Evolutionary conservation across 176 grass and related monocot species (phyloP).

Genomic region (Microstegium vimineum): DNA sequence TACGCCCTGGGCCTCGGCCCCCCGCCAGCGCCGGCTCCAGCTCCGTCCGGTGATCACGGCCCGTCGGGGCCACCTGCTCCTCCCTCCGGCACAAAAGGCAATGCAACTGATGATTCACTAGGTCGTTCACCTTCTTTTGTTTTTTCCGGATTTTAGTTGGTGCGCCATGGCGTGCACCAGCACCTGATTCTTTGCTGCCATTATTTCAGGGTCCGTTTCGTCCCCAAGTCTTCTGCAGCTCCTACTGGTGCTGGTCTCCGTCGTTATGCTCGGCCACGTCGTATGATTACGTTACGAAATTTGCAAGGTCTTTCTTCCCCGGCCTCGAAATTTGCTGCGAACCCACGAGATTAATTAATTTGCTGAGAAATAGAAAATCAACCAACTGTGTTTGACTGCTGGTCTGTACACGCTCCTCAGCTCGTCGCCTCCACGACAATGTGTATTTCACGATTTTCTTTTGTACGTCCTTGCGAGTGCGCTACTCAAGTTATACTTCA

Average conservation of each 20-base stretch:
- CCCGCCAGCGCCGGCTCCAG: neutral
- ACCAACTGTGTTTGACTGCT: neutral
- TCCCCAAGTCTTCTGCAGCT: neutral
- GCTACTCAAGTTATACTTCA: no score
- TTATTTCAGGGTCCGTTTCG: neutral
- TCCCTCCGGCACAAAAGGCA: conserved; percentile 13
- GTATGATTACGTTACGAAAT: neutral
- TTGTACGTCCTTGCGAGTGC: no score
- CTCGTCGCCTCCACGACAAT: no score
- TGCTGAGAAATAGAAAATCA: neutral
- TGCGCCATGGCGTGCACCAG: no score
- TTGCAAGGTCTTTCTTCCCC: neutral
- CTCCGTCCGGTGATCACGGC: neutral
- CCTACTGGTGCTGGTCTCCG: neutral
- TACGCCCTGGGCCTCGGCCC: neutral
- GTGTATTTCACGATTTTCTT: no score
- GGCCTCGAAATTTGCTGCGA: neutral
- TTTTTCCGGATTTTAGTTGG: no score
- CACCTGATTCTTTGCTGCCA: neutral
- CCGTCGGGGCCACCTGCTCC: neutral
- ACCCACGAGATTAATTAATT: no score
- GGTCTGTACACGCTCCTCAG: no score
- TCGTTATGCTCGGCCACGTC: neutral
- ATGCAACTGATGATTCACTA: neutral
- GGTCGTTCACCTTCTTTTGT: neutral